Evolutionary conservation across 2,329 filamentous ascomycete species (phyloP), one percentile per base, ranked within the genome.

Genomic region (Alternaria sp.): DNA sequence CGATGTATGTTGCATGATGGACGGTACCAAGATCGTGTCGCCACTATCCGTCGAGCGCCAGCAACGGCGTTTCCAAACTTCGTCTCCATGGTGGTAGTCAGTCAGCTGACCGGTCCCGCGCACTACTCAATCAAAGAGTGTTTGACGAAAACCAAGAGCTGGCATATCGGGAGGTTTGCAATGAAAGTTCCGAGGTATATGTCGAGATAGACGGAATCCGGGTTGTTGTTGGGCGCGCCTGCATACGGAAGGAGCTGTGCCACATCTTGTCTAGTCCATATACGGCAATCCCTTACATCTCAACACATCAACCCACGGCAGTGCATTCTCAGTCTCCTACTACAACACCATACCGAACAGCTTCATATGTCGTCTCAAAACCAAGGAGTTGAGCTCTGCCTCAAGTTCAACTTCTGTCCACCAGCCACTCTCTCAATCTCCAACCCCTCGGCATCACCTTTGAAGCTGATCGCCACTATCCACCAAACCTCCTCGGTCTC

Each of bases 401-500:
- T 63, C 26, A 59, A 63, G 30, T 47, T 60, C 50, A 63, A 52
- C 56, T 59, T 59, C 57, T 52, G 52, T 55, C 46, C 57, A 59
- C 51, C 52, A 55, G 44, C 45, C 52, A 60, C 57, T 56, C 56
- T 63, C 52, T 60, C 57, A 51, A 63, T 63, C 57, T 56, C 49
- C 21, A 55, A 63, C 52, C 55, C 57, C 57, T 60, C 52, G 23
- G 49, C 57, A 52, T 64, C 57, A 47, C 53, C 57, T 64, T 45
- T 63, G 23, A 61, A 63, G 57, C 57, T 63, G 32, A 63, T 63
- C 36, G 57, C 61, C 32, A 63, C 57, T 19, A 63, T 63, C 57
- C 30, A 61, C 23, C 57, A 63, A 61, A 53, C 52, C 46, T 52
- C 57, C 30, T 63, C 57, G 46, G 45, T 49, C 45, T 63, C 61